These are phyloP conservation scores for Teratosphaeria gauchensis DNA, from an alignment of 2,329 filamentous ascomycete species.

Conservation along the genomic window DNA sequence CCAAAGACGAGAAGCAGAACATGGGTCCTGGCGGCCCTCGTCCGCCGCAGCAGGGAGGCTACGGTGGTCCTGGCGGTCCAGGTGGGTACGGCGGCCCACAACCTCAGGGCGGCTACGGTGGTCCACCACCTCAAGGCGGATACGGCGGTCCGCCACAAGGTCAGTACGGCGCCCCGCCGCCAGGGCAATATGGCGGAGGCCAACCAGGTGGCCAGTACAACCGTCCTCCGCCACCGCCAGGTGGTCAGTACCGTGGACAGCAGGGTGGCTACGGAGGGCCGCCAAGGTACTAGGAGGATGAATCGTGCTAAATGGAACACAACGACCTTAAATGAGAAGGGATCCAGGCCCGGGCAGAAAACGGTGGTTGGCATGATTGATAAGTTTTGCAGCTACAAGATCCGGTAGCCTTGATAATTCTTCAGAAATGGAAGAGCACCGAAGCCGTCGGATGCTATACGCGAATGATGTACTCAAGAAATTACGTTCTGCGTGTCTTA, in stretches of 20 bases:
- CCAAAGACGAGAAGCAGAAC: conserved; percentile 50
- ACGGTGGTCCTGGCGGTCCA: conserved; percentile 20
- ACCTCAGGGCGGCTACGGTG: conserved; percentile 1
- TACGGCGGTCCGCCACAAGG: not conserved
- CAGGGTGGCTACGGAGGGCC: conserved; percentile 2
- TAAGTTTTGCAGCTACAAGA: not conserved
- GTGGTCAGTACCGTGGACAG: not conserved
- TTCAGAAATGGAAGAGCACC: not conserved
- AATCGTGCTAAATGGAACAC: not conserved
- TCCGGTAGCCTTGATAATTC: not conserved
- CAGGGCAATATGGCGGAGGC: not conserved
- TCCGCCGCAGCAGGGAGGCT: conserved; percentile 21
- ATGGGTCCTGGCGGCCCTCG: conserved; percentile 20
- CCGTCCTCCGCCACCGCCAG: not conserved
- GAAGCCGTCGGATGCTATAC: not conserved
- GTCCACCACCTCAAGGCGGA: not conserved
- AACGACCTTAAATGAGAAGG: not conserved
- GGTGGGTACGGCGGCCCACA: conserved; percentile 19
- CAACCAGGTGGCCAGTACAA: not conserved
- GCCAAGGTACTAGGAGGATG: not conserved
- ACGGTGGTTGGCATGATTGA: not conserved
- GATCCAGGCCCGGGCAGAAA: not conserved
- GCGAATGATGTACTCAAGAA: not conserved
- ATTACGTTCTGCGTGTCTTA: too few species aligned
- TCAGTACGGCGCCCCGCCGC: not conserved